Base-by-base conservation (phyloP, 2,329 filamentous ascomycete species). In the Talaromyces funiculosus region DNA sequence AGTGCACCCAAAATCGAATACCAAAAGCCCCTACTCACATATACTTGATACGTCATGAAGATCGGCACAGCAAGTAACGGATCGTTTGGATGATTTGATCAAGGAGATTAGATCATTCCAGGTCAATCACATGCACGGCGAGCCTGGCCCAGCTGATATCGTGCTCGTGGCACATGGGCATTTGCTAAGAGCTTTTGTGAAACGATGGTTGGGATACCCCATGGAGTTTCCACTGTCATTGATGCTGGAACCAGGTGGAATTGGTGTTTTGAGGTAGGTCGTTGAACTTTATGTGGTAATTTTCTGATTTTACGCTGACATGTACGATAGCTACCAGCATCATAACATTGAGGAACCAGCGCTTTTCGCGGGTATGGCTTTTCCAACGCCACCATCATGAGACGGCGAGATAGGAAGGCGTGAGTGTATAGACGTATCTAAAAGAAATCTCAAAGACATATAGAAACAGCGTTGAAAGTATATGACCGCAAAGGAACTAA, bases 111-210 rank as follows among this genome's bases (percentile, higher is more conserved):
- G 70, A 12, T 61, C 68, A 1, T 69, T 78, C 4, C 78, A 81
- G 55, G 62, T 64, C 12, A 72, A 71, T 8, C 68, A 68, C 55
- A 78, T 80, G 71, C 68, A 74, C 47, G 76, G 74, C 1, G 74
- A 73, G 57, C 49, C 60, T 43, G 71, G 71, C 7, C 65, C 75
- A 14, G 67, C 67, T 20, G 76, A 80, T 67, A 66, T 79, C 8
- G 62, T 72, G 3, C 67, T 72, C 56, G 71, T 78, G 29, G 72
- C 78, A 1, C 77, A 80, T 62, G 78, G 78, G 8, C 77, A 75
- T 64, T 72, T 80, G 18, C 72, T 81, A 4, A 75, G 79, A 29
- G 76, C 73, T 3, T 80, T 81, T 61, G 73, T 75, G 2, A 80
- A 79, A 67, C 67, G 79, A 8, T 81, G 79, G 79, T 62, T 81